Conservation (phyloP, 176 grass and related monocot species). For the Raddia distichophylla region DNA sequence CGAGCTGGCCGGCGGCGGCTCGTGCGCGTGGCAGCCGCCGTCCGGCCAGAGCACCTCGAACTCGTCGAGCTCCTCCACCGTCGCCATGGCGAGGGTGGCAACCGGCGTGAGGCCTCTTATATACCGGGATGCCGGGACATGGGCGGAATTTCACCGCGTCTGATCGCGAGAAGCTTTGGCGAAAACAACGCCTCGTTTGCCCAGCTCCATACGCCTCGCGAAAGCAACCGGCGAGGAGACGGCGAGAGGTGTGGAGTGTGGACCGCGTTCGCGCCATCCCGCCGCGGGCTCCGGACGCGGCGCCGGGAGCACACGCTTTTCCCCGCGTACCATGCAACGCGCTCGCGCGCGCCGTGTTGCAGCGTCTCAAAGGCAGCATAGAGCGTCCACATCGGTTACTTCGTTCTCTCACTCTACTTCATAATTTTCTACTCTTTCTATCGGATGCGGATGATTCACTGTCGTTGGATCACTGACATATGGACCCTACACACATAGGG, state of each 20-base stretch:
- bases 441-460: no score
- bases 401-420: no score
- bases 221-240: neutral
- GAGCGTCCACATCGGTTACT: no score
- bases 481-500: no score
- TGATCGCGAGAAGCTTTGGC: neutral
- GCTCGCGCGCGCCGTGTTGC: conserved; percentile 9
- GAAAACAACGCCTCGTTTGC: neutral
- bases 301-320: conserved; percentile 30
- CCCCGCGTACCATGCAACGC: neutral
- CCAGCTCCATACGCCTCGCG: neutral
- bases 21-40: neutral
- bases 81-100: conserved; percentile 27
- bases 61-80: conserved; percentile 72
- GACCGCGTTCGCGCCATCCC: conserved; percentile 28
- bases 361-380: neutral
- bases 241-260: conserved; percentile 28
- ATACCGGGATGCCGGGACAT: neutral
- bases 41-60: conserved; percentile 76
- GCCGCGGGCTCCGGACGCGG: conserved; percentile 40
- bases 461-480: no score
- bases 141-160: neutral
- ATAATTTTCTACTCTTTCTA: no score
- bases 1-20: neutral
- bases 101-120: neutral